Conservation (phyloP, 192 early-diverging fungal genomes). For the Entophlyctis luteolus region DNA sequence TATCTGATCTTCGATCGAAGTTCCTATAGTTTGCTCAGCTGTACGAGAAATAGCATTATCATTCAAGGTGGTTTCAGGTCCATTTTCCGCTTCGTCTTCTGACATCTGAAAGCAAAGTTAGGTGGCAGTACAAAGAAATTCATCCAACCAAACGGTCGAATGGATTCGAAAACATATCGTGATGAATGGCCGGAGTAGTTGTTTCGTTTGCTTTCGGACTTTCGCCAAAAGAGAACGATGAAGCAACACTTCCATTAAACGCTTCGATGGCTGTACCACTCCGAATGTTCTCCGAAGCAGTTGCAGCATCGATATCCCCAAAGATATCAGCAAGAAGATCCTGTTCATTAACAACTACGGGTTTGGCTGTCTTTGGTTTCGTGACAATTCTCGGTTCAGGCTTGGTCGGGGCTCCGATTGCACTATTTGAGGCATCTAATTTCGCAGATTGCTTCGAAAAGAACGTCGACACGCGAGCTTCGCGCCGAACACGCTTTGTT, state of each 20-base stretch:
- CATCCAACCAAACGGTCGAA: neutral
- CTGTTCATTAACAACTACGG: slow-evolving; percentile 26
- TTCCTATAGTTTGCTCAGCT: too few relatives aligned
- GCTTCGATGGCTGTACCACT: neutral
- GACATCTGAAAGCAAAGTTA: too few relatives aligned
- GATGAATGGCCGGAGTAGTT: too few relatives aligned
- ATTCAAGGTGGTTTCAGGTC: too few relatives aligned
- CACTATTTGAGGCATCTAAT: slow-evolving; percentile 4
- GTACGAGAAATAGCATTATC: too few relatives aligned
- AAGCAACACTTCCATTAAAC: slow-evolving; percentile 14
- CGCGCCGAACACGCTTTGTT: slow-evolving; percentile 16
- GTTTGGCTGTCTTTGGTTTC: neutral
- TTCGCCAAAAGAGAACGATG: neutral
- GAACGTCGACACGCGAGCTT: slow-evolving; percentile 36
- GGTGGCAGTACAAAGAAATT: too few relatives aligned
- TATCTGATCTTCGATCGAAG: too few relatives aligned
- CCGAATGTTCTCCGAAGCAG: too few relatives aligned
- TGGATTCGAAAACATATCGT: slow-evolving; percentile 11
- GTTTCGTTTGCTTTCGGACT: too few relatives aligned
- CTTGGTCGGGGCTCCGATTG: neutral
- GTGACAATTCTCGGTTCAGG: slow-evolving; percentile 10
- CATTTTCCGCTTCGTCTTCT: too few relatives aligned
- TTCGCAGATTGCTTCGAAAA: slow-evolving; percentile 40
- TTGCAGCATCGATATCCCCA: slow-evolving; percentile 19
- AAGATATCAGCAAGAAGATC: slow-evolving; percentile 44